Percentiles rank a stretch among this genome's conserved stretches.
These are phyloP conservation scores for Pseudogymnoascus sp. DNA, from an alignment of 2,329 filamentous ascomycete species.

Conservation along the genomic window DNA sequence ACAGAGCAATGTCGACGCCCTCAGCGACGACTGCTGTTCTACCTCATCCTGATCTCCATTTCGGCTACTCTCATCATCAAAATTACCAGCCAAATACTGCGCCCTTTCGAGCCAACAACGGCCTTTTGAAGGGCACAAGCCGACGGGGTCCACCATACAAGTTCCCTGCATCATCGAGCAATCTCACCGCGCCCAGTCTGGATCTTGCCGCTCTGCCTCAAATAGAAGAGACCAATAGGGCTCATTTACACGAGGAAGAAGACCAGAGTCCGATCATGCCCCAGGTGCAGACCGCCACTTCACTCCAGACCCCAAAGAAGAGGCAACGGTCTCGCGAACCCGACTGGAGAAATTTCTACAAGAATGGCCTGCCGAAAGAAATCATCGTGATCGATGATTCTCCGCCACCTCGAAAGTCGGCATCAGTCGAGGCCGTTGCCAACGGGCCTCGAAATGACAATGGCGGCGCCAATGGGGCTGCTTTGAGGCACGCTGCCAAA, in stretches of 20 bases:
- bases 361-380: slow-evolving; percentile 75
- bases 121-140: slow-evolving; percentile 28
- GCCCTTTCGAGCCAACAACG: slow-evolving; percentile 42
- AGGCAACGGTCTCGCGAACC: slow-evolving; percentile 45
- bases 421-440: slow-evolving; percentile 35
- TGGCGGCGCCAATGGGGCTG: slow-evolving; percentile 8
- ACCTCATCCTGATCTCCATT: slow-evolving; percentile 59
- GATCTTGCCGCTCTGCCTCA: slow-evolving; percentile 21
- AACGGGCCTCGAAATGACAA: slow-evolving; percentile 28
- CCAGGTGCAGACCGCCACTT: slow-evolving; percentile 1
- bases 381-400: slow-evolving; percentile 76
- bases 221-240: slow-evolving; percentile 15
- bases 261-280: not conserved
- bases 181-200: slow-evolving; percentile 21
- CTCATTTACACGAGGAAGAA: not conserved
- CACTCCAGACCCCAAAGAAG: slow-evolving; percentile 31
- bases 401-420: slow-evolving; percentile 40
- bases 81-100: slow-evolving; percentile 45
- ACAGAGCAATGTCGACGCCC: slow-evolving; percentile 64
- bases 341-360: slow-evolving; percentile 76
- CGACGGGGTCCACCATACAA: slow-evolving; percentile 27
- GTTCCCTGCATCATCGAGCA: slow-evolving; percentile 26
- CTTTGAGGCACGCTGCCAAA: slow-evolving; percentile 63
- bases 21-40: slow-evolving; percentile 69
- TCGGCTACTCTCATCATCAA: slow-evolving; percentile 52